A percentile compares a stretch with the other conserved stretches of the same genome.
phyloP scores from a whole-genome alignment of 345 rosid species.

The Gossypium turneri region DNA sequence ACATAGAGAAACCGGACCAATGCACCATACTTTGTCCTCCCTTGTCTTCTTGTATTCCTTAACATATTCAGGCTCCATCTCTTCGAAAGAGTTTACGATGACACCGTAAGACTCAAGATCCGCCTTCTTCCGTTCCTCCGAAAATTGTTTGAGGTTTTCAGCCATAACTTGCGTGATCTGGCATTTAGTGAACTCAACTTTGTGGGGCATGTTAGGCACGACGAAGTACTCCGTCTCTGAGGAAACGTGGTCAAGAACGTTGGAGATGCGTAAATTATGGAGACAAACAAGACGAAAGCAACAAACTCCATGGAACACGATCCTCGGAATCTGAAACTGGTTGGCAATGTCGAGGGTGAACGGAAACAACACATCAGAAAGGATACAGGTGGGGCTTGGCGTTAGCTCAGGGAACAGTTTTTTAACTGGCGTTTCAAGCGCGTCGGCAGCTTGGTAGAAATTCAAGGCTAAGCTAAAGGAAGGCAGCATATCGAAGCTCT shows the following conservation, averaged over 20 bases:
- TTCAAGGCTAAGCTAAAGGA: constrained; percentile 8
- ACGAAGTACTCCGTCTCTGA: constrained; percentile 16
- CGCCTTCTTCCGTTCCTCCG: constrained; percentile 12
- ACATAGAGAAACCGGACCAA: not conserved
- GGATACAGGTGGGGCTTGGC: constrained; percentile 38
- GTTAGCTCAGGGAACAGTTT: constrained; percentile 25
- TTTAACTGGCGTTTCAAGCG: constrained; percentile 18
- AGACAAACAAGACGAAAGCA: constrained; percentile 32
- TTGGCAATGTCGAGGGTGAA: constrained; percentile 33
- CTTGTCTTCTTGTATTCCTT: not conserved
- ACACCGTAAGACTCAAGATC: constrained; percentile 34
- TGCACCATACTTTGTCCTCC: not conserved
- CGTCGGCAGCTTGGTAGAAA: constrained; percentile 25
- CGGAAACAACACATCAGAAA: constrained; percentile 34
- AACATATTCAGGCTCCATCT: not conserved
- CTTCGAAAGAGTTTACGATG: constrained; percentile 33
- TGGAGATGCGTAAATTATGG: constrained; percentile 16
- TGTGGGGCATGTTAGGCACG: constrained; percentile 27
- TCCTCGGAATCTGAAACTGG: constrained; percentile 40
- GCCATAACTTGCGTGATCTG: constrained; percentile 19
- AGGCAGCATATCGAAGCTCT: constrained; percentile 31
- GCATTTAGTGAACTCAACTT: constrained; percentile 27
- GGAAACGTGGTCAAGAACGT: constrained; percentile 10
- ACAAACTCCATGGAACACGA: constrained; percentile 36
- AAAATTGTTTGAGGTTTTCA: constrained; percentile 5